These are phyloP conservation scores for Sphagnum tenellum DNA, from an alignment of 225 moss, liverwort and hornwort species.

Conservation along the genomic window DNA sequence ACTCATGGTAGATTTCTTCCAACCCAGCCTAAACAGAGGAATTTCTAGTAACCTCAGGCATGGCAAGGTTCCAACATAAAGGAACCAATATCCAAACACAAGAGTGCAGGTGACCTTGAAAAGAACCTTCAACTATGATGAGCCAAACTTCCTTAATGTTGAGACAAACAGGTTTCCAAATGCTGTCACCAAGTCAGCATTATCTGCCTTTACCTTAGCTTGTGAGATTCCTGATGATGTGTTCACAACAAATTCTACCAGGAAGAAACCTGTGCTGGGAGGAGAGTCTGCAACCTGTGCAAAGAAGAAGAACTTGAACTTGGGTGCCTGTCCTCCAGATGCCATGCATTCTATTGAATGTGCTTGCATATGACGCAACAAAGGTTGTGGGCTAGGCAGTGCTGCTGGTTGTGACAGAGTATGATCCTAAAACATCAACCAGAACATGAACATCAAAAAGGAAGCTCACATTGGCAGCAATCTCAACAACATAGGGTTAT, in stretches of 20 bases:
- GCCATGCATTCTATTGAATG: slow-evolving; percentile 90
- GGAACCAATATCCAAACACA: no score
- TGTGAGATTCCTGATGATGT: slow-evolving; percentile 70
- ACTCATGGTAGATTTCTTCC: no score
- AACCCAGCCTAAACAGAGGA: no score
- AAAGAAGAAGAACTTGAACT: slow-evolving; percentile 91
- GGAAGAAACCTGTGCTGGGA: slow-evolving; percentile 65
- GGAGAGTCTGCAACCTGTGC: slow-evolving; percentile 72
- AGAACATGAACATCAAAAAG: background rate
- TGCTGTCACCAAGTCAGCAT: slow-evolving; percentile 65
- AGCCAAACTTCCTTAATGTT: slow-evolving; percentile 71
- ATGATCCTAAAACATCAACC: slow-evolving; percentile 39
- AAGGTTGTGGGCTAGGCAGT: slow-evolving; percentile 74
- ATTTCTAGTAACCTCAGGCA: no score
- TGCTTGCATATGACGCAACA: slow-evolving; percentile 88
- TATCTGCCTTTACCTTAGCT: slow-evolving; percentile 93
- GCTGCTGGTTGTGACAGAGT: slow-evolving; percentile 58
- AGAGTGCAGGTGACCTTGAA: no score
- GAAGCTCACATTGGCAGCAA: background rate
- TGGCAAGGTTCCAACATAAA: no score
- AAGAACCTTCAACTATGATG: slow-evolving; percentile 7
- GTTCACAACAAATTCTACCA: slow-evolving; percentile 82
- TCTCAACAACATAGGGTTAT: background rate
- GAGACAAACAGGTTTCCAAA: slow-evolving; percentile 71
- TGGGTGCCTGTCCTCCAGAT: slow-evolving; percentile 78